phyloP scores from a whole-genome alignment of 1,139 yeast species.

The Scheffersomyces cryptocercus region DNA sequence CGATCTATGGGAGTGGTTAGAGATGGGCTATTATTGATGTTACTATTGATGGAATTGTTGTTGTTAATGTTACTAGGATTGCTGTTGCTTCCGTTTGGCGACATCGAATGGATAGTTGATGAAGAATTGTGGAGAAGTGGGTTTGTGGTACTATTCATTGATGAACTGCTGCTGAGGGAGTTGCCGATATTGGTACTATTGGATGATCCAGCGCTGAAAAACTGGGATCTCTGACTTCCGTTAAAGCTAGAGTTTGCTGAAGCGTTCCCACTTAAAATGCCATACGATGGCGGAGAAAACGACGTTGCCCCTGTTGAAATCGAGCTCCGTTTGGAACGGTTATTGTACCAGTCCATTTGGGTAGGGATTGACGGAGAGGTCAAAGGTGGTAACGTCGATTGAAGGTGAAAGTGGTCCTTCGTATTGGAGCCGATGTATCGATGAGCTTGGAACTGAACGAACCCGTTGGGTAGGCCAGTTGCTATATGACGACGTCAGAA shows the following conservation, averaged over 20 bases:
- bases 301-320: conserved; percentile 4
- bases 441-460: too few species aligned
- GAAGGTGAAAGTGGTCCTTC: too few species aligned
- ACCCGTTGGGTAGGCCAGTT: too few species aligned
- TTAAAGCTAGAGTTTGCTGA: too few species aligned
- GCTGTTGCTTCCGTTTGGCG: not conserved
- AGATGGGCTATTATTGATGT: not conserved
- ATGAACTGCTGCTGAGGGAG: too few species aligned
- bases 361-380: not conserved
- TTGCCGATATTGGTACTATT: too few species aligned
- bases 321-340: not conserved
- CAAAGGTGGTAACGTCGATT: too few species aligned
- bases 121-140: conserved; percentile 1
- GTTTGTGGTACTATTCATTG: too few species aligned
- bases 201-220: too few species aligned
- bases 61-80: not conserved
- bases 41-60: not conserved
- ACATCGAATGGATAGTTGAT: conserved; percentile 1
- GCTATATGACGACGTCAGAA: too few species aligned
- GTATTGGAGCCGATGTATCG: too few species aligned
- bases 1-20: conserved; percentile 21
- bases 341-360: conserved; percentile 11
- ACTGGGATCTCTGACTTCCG: too few species aligned
- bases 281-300: conserved; percentile 7
- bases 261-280: not conserved